Evolutionary conservation across 257 asterid species (phyloP), one percentile per base, ranked within the genome.

Genomic region (Solanum pinnatisectum): DNA sequence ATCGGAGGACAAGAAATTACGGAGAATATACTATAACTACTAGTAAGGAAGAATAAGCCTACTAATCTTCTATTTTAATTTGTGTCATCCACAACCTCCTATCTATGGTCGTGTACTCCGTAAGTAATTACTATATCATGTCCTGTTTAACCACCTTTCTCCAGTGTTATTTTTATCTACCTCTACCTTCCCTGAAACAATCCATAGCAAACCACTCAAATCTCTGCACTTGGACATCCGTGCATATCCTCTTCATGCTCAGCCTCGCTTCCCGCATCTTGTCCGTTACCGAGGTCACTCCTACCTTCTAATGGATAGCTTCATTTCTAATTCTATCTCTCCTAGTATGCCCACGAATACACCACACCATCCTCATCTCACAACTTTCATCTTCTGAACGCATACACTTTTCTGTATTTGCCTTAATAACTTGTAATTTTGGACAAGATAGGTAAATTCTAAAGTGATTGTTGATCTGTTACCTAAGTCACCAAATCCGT

Each of bases 221-320:
- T 9, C 18, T 11, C 0, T 0, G 1, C 70, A 22, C 14, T 60
- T 9, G 14, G 14, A 22, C 70, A 60, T 60, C 0, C 1, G 0
- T 60, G 70, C 14, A 23, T 23, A 60, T 60, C 27, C 70, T 22
- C 30, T 23, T 27, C 35, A 65, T 25, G n/a, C 72, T 65, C 2
- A 11, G 0, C 0, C 5, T 25, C 0, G 16, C 25, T 59, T 59
- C 67, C 0, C 5, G 1, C 12, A 25, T 65, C 18, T 65, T 65
- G 18, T n/a, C 33, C 8, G 14, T 3, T 1, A n/a, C 16, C 3
- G 3, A 63, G 71, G 32, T 4, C 71, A 65, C 72, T 65, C 14
- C 15, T 60, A 60, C 30, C 70, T 60, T 23, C 30, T 60, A 1
- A 8, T 10, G 70, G 70, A 10, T n/a, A 63, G 16, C 3, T 63